phyloP scores from a whole-genome alignment of 2,329 filamentous ascomycete species.

The Venturiaceae sp. region DNA sequence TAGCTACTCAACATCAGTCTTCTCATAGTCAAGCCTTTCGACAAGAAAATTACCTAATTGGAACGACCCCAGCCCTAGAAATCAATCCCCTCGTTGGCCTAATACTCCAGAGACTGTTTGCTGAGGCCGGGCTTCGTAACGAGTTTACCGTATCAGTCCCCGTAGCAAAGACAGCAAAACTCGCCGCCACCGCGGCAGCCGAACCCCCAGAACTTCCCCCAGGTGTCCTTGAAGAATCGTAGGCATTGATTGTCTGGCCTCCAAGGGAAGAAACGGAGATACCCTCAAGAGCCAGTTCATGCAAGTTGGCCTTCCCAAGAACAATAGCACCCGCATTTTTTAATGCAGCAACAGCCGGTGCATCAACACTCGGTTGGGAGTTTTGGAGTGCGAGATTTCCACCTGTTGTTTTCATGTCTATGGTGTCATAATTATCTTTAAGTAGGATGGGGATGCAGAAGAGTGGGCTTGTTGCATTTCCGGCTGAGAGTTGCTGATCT shows the following conservation, averaged over 20 bases:
- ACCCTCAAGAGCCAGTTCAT: conserved; percentile 37
- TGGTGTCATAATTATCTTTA: conserved; percentile 63
- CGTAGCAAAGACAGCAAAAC: conserved; percentile 47
- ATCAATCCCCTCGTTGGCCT: conserved; percentile 48
- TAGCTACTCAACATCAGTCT: neutral
- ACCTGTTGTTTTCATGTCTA: conserved; percentile 67
- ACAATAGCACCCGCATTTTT: conserved; percentile 47
- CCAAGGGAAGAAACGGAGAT: conserved; percentile 52
- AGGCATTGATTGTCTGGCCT: conserved; percentile 57
- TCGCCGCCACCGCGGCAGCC: conserved; percentile 49
- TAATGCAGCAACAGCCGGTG: conserved; percentile 50
- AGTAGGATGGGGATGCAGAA: conserved; percentile 69
- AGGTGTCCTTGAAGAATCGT: conserved; percentile 54
- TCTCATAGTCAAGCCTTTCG: conserved; percentile 31
- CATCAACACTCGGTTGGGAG: conserved; percentile 55
- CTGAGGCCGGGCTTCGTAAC: conserved; percentile 47
- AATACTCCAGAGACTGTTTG: conserved; percentile 56
- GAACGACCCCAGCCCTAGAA: conserved; percentile 53
- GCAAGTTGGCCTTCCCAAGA: conserved; percentile 13
- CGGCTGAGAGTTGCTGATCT: conserved; percentile 49
- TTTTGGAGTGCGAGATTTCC: conserved; percentile 61
- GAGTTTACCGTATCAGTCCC: conserved; percentile 56
- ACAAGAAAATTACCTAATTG: conserved; percentile 42
- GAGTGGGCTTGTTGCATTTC: conserved; percentile 51
- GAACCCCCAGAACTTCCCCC: conserved; percentile 47